These are phyloP conservation scores for Aspergillus pseudotamarii DNA, from an alignment of 2,329 filamentous ascomycete species.

Conservation along the genomic window DNA sequence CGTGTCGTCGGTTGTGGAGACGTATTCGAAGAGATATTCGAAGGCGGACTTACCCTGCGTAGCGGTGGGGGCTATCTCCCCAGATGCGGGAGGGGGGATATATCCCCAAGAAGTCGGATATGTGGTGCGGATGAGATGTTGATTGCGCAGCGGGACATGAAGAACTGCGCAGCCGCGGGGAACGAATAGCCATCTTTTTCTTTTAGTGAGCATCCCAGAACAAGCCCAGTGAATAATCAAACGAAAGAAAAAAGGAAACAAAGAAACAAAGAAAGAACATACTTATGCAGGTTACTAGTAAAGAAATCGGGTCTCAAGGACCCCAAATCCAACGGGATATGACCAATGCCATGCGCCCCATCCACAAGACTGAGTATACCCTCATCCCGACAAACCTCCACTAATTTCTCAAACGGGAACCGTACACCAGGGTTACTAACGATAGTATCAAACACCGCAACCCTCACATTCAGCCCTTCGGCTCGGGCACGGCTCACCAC, in stretches of 20 bases:
- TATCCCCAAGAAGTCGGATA: constrained; percentile 83
- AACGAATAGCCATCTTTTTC: constrained; percentile 71
- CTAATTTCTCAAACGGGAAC: constrained; percentile 75
- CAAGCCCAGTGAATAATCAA: too few species aligned
- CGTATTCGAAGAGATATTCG: constrained; percentile 72
- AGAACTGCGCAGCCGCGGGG: constrained; percentile 81
- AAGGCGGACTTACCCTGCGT: constrained; percentile 58
- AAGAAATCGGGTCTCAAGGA: constrained; percentile 80
- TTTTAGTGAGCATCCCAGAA: too few species aligned
- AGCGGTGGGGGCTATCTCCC: constrained; percentile 29
- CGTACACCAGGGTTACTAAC: constrained; percentile 76
- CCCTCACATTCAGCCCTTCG: constrained; percentile 63
- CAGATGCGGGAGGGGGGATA: constrained; percentile 43
- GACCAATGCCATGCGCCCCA: constrained; percentile 81
- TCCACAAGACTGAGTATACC: constrained; percentile 76
- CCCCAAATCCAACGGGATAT: constrained; percentile 70
- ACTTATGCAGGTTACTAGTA: constrained; percentile 81
- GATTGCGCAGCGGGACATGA: constrained; percentile 76
- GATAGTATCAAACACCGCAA: constrained; percentile 80
- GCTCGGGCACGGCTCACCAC: constrained; percentile 58
- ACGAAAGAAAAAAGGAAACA: background rate
- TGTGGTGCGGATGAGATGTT: constrained; percentile 71
- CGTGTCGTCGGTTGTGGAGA: constrained; percentile 73
- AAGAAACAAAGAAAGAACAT: constrained; percentile 13
- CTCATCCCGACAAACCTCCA: constrained; percentile 64